phyloP scores from a whole-genome alignment of 495 filamentous ascomycete species.

The Bathelium albidoporum region DNA sequence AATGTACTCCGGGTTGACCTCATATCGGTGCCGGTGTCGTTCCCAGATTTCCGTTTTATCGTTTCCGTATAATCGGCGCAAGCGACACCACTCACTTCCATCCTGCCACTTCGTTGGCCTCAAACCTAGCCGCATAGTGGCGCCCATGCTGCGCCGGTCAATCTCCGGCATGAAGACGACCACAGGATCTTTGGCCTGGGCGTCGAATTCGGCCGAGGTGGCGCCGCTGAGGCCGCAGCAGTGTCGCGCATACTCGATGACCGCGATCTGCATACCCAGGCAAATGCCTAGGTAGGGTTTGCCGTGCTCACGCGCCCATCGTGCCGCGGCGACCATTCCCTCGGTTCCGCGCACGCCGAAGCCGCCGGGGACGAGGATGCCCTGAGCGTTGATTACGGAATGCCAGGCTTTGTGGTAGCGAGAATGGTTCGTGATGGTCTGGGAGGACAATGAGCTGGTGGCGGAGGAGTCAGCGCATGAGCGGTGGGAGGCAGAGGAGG shows the following conservation, averaged over 20 bases:
- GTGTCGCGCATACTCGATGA: conserved; percentile 78
- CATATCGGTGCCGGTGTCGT: conserved; percentile 64
- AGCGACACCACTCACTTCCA: conserved; percentile 66
- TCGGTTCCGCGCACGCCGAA: conserved; percentile 74
- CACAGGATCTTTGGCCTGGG: conserved; percentile 45
- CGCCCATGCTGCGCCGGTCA: conserved; percentile 62
- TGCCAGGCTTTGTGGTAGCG: conserved; percentile 88
- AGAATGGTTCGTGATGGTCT: conserved; percentile 45
- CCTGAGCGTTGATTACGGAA: conserved; percentile 56
- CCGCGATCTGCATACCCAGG: conserved; percentile 89
- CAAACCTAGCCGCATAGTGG: conserved; percentile 84
- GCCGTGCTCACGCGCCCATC: conserved; percentile 73
- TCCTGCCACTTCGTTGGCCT: conserved; percentile 65
- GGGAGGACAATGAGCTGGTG: not conserved
- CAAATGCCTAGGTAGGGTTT: conserved; percentile 85
- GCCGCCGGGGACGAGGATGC: conserved; percentile 65
- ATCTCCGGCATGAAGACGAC: conserved; percentile 92
- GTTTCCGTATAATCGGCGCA: conserved; percentile 63
- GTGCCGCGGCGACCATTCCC: conserved; percentile 78
- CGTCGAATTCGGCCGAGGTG: conserved; percentile 56
- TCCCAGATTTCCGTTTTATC: conserved; percentile 39
- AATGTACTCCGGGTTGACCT: conserved; percentile 61
- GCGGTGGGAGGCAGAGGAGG: not conserved
- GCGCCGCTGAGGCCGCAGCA: conserved; percentile 48
- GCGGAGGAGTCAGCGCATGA: not conserved